phyloP scores from a whole-genome alignment of 2,329 filamentous ascomycete species.

The Eurotiales sp. region DNA sequence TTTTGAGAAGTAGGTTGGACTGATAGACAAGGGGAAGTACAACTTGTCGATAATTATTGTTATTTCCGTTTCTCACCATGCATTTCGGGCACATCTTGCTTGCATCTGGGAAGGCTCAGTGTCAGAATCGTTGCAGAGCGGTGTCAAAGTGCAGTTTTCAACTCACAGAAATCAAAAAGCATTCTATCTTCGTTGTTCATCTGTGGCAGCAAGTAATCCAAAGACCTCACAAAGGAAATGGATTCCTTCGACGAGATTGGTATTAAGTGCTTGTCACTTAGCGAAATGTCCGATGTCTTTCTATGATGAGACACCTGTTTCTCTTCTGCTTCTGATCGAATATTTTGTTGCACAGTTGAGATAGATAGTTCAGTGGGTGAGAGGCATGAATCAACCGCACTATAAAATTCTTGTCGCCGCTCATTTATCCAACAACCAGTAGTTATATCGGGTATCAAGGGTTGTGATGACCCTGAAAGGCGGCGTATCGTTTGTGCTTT shows the following conservation, averaged over 20 bases:
- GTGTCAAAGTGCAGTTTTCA: neutral
- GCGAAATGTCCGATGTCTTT: neutral
- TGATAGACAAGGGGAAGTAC: neutral
- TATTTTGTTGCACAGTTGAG: neutral
- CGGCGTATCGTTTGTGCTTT: neutral
- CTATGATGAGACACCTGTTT: neutral
- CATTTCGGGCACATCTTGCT: neutral
- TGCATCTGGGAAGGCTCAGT: neutral
- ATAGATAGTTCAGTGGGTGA: neutral
- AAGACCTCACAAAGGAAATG: neutral
- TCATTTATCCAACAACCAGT: neutral
- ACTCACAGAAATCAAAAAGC: neutral
- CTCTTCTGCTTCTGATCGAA: neutral
- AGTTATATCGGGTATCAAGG: neutral
- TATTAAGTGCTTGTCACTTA: neutral
- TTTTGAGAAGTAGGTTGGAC: neutral
- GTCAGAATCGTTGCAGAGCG: neutral
- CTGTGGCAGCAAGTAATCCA: neutral
- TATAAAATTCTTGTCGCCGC: neutral
- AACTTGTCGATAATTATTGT: neutral
- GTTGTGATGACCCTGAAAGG: neutral
- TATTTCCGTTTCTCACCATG: neutral
- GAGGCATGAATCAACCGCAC: neutral
- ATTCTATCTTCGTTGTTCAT: neutral
- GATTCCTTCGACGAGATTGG: too few relatives aligned